Evolutionary conservation across 139 green algal genomes (phyloP), one percentile per base, ranked within the genome.

Genomic region (Astrephomene gubernaculifera): DNA sequence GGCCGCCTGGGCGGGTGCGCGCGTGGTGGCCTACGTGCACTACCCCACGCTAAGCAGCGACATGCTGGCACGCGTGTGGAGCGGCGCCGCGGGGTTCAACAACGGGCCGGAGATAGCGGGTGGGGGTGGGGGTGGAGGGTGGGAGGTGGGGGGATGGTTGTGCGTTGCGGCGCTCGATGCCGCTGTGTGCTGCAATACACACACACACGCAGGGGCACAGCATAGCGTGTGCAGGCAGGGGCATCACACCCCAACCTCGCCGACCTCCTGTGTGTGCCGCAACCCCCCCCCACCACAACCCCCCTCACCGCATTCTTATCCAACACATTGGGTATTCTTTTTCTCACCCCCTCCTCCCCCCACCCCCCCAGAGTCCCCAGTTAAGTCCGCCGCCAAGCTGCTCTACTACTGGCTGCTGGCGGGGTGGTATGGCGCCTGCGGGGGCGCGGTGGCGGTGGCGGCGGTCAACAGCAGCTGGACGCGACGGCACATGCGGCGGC

Each of bases 401-500:
- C 45, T 90, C 14, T 99, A 99, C 89, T 99, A 99, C 90, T 87
- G 92, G 43, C 52, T 81, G 0, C 86, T 99, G 45, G 93, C 96
- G 4, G 22, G 76, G 19, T 33, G 94, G 33, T 99, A 99, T 79
- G 94, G 94, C 22, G 63, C 75, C 27, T 86, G 74, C 36, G 93
- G 92, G 5, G 90, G 78, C 2, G 94, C 71, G 71, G 73, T 91
- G 1, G 83, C 92, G 29, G 94, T 94, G 52, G 93, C 94, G 25
- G 96, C 98, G 93, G 96, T 97, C 39, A 99, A 99, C 92, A 97
- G 92, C 19, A 93, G 79, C n/a, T 99, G 97, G 97, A 99, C 97
- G 8, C 73, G 75, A n/a, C 87, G 43, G 0, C 97, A 99, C 92
- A 95, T 99, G 21, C 19, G 43, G 57, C 54, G 85, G 69, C 81